These are phyloP conservation scores for Schrenkiella parvula DNA, from an alignment of 345 rosid species.

Conservation along the genomic window DNA sequence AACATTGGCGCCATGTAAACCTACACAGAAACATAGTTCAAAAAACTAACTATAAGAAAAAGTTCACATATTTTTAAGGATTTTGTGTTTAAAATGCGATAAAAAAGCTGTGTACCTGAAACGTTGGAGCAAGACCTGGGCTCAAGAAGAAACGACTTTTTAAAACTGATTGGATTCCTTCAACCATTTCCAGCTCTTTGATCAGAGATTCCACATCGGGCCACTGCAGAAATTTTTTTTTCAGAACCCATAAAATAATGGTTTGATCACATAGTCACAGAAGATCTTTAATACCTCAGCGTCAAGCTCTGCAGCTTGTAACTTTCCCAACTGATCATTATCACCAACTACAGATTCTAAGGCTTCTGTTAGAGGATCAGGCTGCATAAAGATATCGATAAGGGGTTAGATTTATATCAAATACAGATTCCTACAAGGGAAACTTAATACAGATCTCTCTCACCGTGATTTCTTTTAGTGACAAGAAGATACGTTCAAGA, in stretches of 20 bases:
- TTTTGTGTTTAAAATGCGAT: background rate
- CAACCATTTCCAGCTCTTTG: constrained; percentile 67
- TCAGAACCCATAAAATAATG: background rate
- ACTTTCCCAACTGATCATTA: constrained; percentile 46
- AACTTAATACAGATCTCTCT: background rate
- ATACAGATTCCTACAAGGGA: background rate
- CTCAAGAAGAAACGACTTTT: constrained; percentile 90
- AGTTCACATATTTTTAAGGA: background rate
- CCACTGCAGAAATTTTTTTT: constrained; percentile 55
- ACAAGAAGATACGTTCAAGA: constrained; percentile 80
- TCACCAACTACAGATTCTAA: constrained; percentile 77
- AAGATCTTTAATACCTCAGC: constrained; percentile 49
- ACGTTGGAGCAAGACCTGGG: constrained; percentile 93
- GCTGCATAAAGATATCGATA: constrained; percentile 41
- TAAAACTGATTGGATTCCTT: constrained; percentile 72
- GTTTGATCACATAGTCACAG: background rate
- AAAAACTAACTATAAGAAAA: background rate
- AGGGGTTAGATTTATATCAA: background rate
- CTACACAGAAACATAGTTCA: constrained; percentile 35
- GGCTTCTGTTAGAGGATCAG: constrained; percentile 79
- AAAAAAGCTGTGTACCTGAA: constrained; percentile 62
- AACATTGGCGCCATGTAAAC: constrained; percentile 95
- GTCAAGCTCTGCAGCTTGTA: constrained; percentile 69
- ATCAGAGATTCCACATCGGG: constrained; percentile 82
- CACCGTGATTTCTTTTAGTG: constrained; percentile 81